Evolutionary conservation across 768 basidiomycete species (phyloP).

Genomic region (Artomyces pyxidatus): DNA sequence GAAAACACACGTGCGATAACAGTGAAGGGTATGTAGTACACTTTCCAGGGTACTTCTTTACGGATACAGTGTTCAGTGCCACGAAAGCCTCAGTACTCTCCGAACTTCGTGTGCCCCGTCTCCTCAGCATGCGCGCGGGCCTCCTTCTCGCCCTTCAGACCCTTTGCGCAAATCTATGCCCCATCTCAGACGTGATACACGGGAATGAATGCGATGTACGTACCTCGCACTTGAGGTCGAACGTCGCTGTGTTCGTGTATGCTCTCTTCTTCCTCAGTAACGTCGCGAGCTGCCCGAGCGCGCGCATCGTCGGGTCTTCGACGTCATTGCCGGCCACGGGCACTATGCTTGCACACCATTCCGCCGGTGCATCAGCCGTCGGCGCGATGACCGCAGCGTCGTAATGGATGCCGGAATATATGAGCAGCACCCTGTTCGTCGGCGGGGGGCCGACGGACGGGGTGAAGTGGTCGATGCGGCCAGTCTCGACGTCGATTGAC

Average conservation of each 20-base stretch:
- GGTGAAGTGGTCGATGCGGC: slow-evolving; percentile 77
- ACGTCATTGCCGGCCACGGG: slow-evolving; percentile 43
- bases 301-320: slow-evolving; percentile 48
- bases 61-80: not conserved
- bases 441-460: slow-evolving; percentile 36
- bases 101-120: slow-evolving; percentile 82
- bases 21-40: not conserved
- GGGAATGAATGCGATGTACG: slow-evolving; percentile 15
- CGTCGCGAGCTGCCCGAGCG: slow-evolving; percentile 63
- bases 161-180: slow-evolving; percentile 67
- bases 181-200: slow-evolving; percentile 4
- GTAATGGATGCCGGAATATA: slow-evolving; percentile 97
- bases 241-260: slow-evolving; percentile 87
- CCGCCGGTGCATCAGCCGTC: slow-evolving; percentile 59
- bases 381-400: slow-evolving; percentile 86
- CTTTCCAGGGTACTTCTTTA: not conserved
- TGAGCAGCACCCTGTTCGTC: slow-evolving; percentile 46
- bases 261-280: slow-evolving; percentile 70
- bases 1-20: no score
- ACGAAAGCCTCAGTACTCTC: slow-evolving; percentile 52
- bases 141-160: slow-evolving; percentile 90
- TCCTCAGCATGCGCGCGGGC: slow-evolving; percentile 80
- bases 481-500: slow-evolving; percentile 87
- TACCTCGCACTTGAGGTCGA: slow-evolving; percentile 85
- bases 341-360: slow-evolving; percentile 81